Evolutionary conservation across 179 eudicot species (phyloP).

Genomic region (Nepenthes alata): DNA sequence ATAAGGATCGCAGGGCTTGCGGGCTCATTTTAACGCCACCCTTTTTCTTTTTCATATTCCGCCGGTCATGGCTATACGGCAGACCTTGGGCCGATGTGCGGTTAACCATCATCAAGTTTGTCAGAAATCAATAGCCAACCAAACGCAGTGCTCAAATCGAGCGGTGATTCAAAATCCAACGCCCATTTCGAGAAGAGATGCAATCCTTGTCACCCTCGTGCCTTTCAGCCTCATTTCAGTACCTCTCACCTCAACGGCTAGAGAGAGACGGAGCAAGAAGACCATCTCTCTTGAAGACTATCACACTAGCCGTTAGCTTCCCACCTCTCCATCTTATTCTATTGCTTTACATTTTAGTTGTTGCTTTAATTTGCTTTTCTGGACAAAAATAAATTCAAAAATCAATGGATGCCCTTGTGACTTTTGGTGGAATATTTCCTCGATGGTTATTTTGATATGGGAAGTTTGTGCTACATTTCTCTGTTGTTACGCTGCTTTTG

Average conservation of each 20-base stretch:
- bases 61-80: no score
- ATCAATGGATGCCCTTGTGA: background rate
- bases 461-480: no score
- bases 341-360: background rate
- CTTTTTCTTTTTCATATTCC: no score
- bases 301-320: conserved; percentile 44
- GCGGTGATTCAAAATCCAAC: conserved; percentile 1
- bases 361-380: background rate
- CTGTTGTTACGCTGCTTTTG: no score
- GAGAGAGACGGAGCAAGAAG: conserved; percentile 63
- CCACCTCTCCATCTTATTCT: background rate
- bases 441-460: no score
- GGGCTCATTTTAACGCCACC: no score
- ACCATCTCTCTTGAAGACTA: conserved; percentile 79
- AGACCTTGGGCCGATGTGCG: no score
- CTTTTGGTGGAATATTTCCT: no score
- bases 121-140: no score
- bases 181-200: conserved; percentile 52
- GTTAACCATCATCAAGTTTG: no score
- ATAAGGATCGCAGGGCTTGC: no score
- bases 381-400: background rate
- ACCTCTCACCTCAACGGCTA: conserved; percentile 39
- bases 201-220: conserved; percentile 30
- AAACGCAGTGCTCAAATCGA: no score
- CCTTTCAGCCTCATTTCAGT: conserved; percentile 19